Percentiles rank a stretch among this genome's conserved stretches.
Conservation (phyloP, 129 eudicot species). For the Ambrosia artemisiifolia region DNA sequence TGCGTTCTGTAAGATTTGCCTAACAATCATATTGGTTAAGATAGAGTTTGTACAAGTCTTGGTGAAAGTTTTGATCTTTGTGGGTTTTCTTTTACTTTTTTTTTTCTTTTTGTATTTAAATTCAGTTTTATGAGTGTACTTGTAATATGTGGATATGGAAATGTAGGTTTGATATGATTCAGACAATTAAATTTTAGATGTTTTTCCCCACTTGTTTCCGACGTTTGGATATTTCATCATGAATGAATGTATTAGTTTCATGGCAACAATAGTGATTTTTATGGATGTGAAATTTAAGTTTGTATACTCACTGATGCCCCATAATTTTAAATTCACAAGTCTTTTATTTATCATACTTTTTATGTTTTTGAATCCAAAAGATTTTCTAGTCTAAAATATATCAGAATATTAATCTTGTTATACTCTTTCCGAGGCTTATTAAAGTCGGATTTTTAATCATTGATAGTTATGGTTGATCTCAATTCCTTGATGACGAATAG, state of each 20-base stretch:
- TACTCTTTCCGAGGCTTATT: not conserved
- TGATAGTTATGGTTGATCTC: not conserved
- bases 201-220: not conserved
- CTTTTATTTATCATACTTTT: too few species aligned
- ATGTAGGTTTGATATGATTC: constrained; percentile 16
- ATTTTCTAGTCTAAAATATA: too few species aligned
- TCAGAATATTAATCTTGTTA: not conserved
- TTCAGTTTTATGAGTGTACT: constrained; percentile 12
- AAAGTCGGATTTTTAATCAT: not conserved
- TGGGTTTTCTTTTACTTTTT: too few species aligned
- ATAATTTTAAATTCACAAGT: not conserved
- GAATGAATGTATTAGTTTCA: not conserved
- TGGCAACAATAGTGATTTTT: not conserved
- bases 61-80: constrained; percentile 26
- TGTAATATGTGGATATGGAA: constrained; percentile 14
- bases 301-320: not conserved
- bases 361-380: too few species aligned
- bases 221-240: constrained; percentile 3
- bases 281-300: not conserved
- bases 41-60: constrained; percentile 20
- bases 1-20: not conserved
- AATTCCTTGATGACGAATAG: too few species aligned
- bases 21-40: constrained; percentile 10
- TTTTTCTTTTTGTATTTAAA: constrained; percentile 3
- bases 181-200: not conserved